These are phyloP conservation scores for Alternaria novae-zelandiae DNA, from an alignment of 2,329 filamentous ascomycete species.

Conservation along the genomic window DNA sequence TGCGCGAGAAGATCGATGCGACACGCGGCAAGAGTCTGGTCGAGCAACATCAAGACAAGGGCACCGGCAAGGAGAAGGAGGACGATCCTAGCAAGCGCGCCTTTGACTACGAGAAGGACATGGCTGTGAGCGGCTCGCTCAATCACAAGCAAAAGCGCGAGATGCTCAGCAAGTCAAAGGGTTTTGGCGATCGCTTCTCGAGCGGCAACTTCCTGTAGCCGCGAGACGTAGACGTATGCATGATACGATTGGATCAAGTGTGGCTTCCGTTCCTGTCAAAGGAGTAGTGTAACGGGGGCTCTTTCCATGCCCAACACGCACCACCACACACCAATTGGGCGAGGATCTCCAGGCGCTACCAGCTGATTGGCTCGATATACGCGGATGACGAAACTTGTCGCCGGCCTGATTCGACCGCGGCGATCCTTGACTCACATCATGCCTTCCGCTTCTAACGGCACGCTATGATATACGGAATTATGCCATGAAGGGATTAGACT, in stretches of 20 bases:
- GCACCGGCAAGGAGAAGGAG: slow-evolving; percentile 67
- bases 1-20: slow-evolving; percentile 63
- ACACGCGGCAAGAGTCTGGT: slow-evolving; percentile 53
- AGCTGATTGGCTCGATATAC: neutral
- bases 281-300: neutral
- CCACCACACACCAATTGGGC: neutral
- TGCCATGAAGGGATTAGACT: neutral
- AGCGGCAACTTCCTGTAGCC: slow-evolving; percentile 68
- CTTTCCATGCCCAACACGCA: neutral
- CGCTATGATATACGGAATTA: neutral
- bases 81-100: slow-evolving; percentile 89
- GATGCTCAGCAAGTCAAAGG: slow-evolving; percentile 77
- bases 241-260: neutral
- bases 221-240: neutral
- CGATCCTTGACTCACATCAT: neutral
- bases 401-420: neutral
- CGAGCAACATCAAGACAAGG: slow-evolving; percentile 55
- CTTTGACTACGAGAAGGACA: slow-evolving; percentile 94
- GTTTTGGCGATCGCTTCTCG: slow-evolving; percentile 82
- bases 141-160: slow-evolving; percentile 76
- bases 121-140: slow-evolving; percentile 76
- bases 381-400: neutral
- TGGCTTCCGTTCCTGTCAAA: neutral
- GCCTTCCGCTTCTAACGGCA: neutral
- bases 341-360: neutral